Evolutionary conservation across 345 rosid genomes (phyloP).

Genomic region (Populus ilicifolia): DNA sequence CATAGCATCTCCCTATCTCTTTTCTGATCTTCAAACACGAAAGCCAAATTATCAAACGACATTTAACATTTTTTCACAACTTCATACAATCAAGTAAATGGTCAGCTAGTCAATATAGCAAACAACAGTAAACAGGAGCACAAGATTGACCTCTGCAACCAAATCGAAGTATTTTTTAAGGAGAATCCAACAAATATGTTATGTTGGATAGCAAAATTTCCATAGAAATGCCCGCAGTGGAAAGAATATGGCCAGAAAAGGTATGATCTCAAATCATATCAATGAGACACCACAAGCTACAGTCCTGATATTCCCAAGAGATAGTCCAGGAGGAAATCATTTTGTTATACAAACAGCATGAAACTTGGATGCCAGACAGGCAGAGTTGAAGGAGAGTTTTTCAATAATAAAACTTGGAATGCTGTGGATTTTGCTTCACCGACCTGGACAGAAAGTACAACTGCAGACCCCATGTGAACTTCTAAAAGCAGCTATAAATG

Average conservation of each 20-base stretch:
- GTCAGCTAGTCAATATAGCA: neutral
- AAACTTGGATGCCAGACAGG: neutral
- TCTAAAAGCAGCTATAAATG: neutral
- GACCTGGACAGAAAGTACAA: neutral
- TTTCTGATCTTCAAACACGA: slow-evolving; percentile 61
- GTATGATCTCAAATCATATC: neutral
- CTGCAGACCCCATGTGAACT: neutral
- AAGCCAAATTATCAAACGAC: slow-evolving; percentile 17
- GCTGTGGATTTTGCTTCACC: neutral
- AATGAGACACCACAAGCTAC: neutral
- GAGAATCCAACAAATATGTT: neutral
- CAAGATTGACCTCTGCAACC: neutral
- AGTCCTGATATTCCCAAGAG: neutral
- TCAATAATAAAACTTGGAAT: neutral
- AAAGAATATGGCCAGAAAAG: neutral
- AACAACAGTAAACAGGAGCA: neutral
- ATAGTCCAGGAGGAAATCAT: neutral
- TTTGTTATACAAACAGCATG: neutral
- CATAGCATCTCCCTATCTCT: slow-evolving; percentile 68
- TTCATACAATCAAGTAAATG: neutral
- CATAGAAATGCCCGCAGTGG: neutral
- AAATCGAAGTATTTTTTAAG: neutral
- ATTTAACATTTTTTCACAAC: neutral
- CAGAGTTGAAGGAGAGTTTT: neutral
- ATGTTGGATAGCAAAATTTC: neutral